Conservation (phyloP, 306 rosid species). For the Fragaria vesca region DNA sequence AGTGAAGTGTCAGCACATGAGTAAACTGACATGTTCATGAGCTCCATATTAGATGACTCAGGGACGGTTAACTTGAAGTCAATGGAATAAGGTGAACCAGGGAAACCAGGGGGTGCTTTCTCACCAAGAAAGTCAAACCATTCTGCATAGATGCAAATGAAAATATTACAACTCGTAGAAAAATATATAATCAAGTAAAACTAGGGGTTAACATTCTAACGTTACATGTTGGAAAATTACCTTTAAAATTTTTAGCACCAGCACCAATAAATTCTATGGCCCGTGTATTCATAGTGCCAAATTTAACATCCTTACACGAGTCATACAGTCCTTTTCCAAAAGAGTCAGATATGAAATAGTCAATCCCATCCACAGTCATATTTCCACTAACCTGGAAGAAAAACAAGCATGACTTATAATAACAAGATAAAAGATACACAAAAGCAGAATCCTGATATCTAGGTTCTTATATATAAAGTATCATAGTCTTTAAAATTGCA, state of each 20-base stretch:
- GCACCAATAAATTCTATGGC: conserved; percentile 95
- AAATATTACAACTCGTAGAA: conserved; percentile 32
- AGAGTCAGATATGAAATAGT: conserved; percentile 49
- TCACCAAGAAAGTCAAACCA: conserved; percentile 84
- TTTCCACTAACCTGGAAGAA: conserved; percentile 63
- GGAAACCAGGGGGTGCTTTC: conserved; percentile 69
- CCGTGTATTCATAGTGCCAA: conserved; percentile 96
- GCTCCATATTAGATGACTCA: conserved; percentile 60
- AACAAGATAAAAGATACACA: not conserved
- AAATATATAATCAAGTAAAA: conserved; percentile 4
- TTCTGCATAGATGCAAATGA: conserved; percentile 49
- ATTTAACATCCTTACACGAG: conserved; percentile 93
- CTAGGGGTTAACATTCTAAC: not conserved
- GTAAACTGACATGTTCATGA: conserved; percentile 77
- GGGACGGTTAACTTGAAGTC: conserved; percentile 50
- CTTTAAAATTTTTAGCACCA: conserved; percentile 74
- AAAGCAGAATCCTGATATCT: not conserved
- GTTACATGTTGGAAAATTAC: conserved; percentile 35
- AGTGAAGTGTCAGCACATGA: conserved; percentile 86
- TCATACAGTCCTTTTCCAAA: conserved; percentile 74
- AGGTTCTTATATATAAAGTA: not conserved
- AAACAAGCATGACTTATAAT: not conserved
- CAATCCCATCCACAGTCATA: conserved; percentile 85
- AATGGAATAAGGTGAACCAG: conserved; percentile 93
- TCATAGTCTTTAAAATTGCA: not conserved